These are phyloP conservation scores for Solanum chiquidenum DNA, from an alignment of 257 asterid species.

Conservation along the genomic window DNA sequence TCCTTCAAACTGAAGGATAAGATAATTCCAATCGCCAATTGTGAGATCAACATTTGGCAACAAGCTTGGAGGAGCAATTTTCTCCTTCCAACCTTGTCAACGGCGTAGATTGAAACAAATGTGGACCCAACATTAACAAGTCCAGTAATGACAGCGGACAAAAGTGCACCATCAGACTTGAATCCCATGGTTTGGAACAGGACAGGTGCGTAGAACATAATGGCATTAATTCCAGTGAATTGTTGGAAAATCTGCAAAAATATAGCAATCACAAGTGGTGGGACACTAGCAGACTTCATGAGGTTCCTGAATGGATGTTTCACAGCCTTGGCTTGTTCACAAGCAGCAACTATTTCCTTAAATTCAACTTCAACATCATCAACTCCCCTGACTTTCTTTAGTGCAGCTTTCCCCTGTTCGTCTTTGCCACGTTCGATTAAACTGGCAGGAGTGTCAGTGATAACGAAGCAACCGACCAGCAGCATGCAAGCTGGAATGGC, in stretches of 20 bases:
- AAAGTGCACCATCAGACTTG: constrained; percentile 25
- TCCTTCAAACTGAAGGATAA: constrained; percentile 14
- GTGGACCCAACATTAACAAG: constrained; percentile 46
- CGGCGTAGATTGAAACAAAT: constrained; percentile 36
- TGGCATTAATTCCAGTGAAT: constrained; percentile 66
- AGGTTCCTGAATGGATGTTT: constrained; percentile 39
- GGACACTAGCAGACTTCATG: constrained; percentile 25
- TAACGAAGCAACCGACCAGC: constrained; percentile 36
- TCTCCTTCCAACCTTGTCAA: constrained; percentile 59
- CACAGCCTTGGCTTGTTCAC: constrained; percentile 31
- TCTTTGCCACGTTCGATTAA: constrained; percentile 37
- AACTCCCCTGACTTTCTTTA: constrained; percentile 45
- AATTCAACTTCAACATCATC: constrained; percentile 47
- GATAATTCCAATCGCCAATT: constrained; percentile 46
- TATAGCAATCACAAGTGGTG: constrained; percentile 26
- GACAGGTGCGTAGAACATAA: constrained; percentile 73
- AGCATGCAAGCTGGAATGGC: constrained; percentile 39
- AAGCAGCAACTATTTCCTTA: constrained; percentile 30
- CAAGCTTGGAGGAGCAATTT: constrained; percentile 60
- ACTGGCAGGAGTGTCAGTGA: constrained; percentile 69
- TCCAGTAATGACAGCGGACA: constrained; percentile 54
- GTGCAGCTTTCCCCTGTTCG: constrained; percentile 24
- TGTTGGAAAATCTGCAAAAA: constrained; percentile 58
- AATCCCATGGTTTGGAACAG: constrained; percentile 63
- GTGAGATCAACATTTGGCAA: constrained; percentile 51